Conservation (phyloP, 1,284 basidiomycete species). For the Sporisorium exsertum region DNA sequence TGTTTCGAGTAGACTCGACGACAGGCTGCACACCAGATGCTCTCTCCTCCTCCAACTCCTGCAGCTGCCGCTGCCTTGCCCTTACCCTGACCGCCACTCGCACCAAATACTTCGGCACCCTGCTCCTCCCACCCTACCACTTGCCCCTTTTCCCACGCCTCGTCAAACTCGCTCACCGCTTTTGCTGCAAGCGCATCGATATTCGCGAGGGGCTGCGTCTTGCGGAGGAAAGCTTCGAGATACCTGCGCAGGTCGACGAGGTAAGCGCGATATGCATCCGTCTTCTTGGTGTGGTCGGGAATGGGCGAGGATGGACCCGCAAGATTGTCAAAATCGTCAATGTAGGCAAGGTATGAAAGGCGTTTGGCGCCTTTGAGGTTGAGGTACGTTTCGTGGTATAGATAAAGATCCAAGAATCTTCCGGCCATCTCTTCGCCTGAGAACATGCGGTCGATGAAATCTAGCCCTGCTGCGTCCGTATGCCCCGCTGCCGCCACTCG, state of each 20-base stretch:
- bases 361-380: conserved; percentile 81
- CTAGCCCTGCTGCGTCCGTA: conserved; percentile 28
- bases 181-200: conserved; percentile 78
- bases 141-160: conserved; percentile 82
- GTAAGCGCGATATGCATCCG: conserved; percentile 61
- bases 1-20: conserved; percentile 95
- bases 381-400: conserved; percentile 86
- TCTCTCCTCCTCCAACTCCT: conserved; percentile 70
- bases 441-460: conserved; percentile 65
- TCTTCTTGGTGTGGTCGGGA: conserved; percentile 56
- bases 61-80: conserved; percentile 25
- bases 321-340: conserved; percentile 76
- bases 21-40: conserved; percentile 96
- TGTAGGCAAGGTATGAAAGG: conserved; percentile 88
- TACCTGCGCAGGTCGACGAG: conserved; percentile 78
- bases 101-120: conserved; percentile 68
- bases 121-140: conserved; percentile 79
- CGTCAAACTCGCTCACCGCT: conserved; percentile 79
- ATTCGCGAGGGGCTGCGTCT: conserved; percentile 88
- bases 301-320: conserved; percentile 37
- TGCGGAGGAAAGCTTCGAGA: conserved; percentile 85
- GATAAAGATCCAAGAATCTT: conserved; percentile 91
- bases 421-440: conserved; percentile 92
- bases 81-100: conserved; percentile 58
- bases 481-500: conserved; percentile 27